phyloP scores from a whole-genome alignment of 371 early-diverging fungal species.

The Saksenaea oblongispora region DNA sequence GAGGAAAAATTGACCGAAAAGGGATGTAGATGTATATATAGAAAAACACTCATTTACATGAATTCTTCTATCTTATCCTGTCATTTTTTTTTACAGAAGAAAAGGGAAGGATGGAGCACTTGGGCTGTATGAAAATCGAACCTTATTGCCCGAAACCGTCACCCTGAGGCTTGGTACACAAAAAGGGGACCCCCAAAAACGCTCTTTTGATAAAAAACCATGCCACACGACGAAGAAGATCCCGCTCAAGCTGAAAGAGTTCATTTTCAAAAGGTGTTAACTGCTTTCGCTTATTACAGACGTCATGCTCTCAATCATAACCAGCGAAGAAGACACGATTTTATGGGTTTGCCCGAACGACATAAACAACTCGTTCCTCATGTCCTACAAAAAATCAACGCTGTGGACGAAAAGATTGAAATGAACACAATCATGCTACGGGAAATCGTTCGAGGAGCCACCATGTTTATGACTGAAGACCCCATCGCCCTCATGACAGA shows the following conservation, averaged over 20 bases:
- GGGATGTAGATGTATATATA: too few species aligned
- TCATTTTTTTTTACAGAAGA: too few species aligned
- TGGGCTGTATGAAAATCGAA: not conserved
- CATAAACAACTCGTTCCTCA: conserved; percentile 66
- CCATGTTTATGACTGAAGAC: conserved; percentile 45
- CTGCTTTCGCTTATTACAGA: conserved; percentile 75
- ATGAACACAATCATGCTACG: conserved; percentile 47
- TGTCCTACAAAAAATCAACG: conserved; percentile 51
- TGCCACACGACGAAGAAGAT: conserved; percentile 12
- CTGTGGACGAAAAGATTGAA: conserved; percentile 50
- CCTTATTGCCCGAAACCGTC: not conserved
- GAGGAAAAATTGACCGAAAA: too few species aligned
- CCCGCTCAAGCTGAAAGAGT: conserved; percentile 24
- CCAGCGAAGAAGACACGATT: conserved; percentile 74
- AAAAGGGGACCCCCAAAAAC: not conserved
- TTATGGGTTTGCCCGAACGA: conserved; percentile 58
- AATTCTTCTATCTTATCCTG: too few species aligned
- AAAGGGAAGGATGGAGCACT: not conserved
- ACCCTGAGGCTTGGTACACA: conserved; percentile 1
- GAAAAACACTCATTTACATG: too few species aligned
- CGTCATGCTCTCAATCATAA: conserved; percentile 64
- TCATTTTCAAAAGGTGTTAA: conserved; percentile 67
- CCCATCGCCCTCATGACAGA: conserved; percentile 46
- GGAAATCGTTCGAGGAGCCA: conserved; percentile 44
- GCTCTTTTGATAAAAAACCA: not conserved